phyloP scores from a whole-genome alignment of 1,284 basidiomycete species.

The Irpex sp. region DNA sequence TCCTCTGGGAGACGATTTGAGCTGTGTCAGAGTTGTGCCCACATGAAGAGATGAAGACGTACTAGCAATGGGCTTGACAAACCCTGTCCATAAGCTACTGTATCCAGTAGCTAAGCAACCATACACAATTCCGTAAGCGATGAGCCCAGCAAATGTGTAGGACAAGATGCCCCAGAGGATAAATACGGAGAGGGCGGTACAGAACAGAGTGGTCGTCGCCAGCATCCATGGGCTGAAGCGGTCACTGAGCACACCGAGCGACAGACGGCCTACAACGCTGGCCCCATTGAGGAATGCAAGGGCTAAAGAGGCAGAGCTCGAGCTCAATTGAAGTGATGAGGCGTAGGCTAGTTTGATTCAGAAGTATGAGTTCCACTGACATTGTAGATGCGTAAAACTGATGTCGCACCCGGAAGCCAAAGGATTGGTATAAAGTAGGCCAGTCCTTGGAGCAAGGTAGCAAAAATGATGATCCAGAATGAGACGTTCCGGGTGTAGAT shows the following conservation, averaged over 20 bases:
- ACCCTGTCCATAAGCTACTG: conserved; percentile 23
- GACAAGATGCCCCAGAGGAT: conserved; percentile 26
- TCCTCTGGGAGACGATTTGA: conserved; percentile 16
- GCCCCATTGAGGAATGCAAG: conserved; percentile 22
- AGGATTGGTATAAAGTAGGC: conserved; percentile 21
- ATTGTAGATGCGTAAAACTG: neutral
- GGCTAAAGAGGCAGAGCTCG: conserved; percentile 17
- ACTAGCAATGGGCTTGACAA: conserved; percentile 21
- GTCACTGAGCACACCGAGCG: conserved; percentile 22
- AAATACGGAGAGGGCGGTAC: conserved; percentile 20
- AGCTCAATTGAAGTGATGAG: conserved; percentile 15
- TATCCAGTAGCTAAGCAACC: conserved; percentile 26
- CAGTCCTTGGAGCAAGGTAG: conserved; percentile 22
- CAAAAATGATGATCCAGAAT: conserved; percentile 19
- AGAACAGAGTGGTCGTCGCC: conserved; percentile 16
- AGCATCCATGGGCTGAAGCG: conserved; percentile 22
- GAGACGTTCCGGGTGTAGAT: conserved; percentile 17
- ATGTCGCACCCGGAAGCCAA: conserved; percentile 19
- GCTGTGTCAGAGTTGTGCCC: neutral
- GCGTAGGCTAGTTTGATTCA: conserved; percentile 18
- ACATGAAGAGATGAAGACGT: neutral
- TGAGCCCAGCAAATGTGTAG: conserved; percentile 19
- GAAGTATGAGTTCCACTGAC: neutral
- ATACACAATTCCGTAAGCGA: conserved; percentile 23
- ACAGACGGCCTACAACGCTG: conserved; percentile 22